A percentile compares a stretch with the other conserved stretches of the same genome.
phyloP scores from a whole-genome alignment of 768 basidiomycete genomes.

The Collybia nuda region DNA sequence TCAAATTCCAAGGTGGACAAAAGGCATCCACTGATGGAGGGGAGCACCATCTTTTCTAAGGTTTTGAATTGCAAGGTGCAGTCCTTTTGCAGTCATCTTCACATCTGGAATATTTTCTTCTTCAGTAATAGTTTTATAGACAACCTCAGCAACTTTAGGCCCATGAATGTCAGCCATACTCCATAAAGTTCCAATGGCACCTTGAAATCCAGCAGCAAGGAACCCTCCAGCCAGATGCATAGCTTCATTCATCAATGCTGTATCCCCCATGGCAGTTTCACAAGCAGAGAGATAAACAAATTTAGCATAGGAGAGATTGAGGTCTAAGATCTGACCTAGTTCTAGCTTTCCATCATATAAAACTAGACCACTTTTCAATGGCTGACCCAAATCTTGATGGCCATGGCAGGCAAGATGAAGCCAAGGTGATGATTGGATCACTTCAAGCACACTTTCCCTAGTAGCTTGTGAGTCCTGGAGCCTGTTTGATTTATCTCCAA shows the following conservation, averaged over 20 bases:
- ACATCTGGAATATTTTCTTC: background rate
- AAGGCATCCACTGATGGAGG: background rate
- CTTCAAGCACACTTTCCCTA: no score
- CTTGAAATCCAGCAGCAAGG: slow-evolving; percentile 29
- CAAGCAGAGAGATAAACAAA: slow-evolving; percentile 49
- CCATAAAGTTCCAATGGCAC: slow-evolving; percentile 44
- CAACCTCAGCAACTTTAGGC: slow-evolving; percentile 24
- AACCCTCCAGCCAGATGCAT: slow-evolving; percentile 44
- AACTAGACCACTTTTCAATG: slow-evolving; percentile 16
- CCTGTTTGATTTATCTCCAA: no score
- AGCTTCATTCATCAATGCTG: slow-evolving; percentile 20
- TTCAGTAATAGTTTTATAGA: slow-evolving; percentile 4
- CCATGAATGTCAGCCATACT: slow-evolving; percentile 34
- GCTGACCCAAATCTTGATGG: slow-evolving; percentile 23
- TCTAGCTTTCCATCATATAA: slow-evolving; percentile 18
- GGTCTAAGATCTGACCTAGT: slow-evolving; percentile 20
- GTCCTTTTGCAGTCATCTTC: background rate
- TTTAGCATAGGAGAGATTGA: slow-evolving; percentile 20
- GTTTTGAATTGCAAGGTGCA: background rate
- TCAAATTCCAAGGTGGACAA: background rate
- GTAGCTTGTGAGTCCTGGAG: no score
- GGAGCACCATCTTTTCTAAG: background rate
- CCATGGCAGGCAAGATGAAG: slow-evolving; percentile 41
- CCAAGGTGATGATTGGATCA: no score
- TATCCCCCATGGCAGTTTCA: slow-evolving; percentile 36